Conservation (phyloP, 73 alveolate genomes). For the Paramecium sonneborni region DNA sequence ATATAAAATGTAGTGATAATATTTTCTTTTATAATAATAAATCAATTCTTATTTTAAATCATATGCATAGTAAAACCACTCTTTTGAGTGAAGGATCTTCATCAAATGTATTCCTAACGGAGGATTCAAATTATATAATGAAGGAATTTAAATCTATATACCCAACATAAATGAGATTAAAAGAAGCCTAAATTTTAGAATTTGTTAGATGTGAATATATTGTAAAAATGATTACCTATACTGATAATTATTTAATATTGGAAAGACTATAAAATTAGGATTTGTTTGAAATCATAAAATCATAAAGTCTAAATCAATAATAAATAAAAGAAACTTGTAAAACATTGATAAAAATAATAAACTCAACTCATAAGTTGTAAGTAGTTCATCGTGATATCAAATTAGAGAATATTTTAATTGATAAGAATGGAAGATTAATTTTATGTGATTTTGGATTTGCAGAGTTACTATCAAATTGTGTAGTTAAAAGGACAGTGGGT, state of each 20-base stretch:
- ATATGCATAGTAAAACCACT: background rate
- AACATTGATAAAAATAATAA: background rate
- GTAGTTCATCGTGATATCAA: slow-evolving; percentile 6
- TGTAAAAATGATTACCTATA: background rate
- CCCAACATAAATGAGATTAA: background rate
- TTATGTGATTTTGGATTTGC: slow-evolving; percentile 45
- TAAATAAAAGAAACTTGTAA: background rate
- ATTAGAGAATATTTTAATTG: slow-evolving; percentile 3
- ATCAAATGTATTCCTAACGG: background rate
- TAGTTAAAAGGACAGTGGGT: slow-evolving; percentile 7
- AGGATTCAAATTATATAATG: background rate
- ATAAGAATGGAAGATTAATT: background rate
- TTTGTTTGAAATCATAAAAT: background rate
- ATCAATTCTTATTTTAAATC: background rate
- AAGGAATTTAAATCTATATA: background rate
- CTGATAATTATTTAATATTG: background rate
- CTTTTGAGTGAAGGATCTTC: slow-evolving; percentile 3
- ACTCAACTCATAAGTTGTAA: background rate
- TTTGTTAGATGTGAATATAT: background rate
- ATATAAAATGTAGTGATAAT: background rate
- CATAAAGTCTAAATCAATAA: background rate
- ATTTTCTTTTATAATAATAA: background rate
- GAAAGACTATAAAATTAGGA: background rate
- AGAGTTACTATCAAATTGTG: background rate
- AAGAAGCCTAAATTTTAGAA: background rate